Evolutionary conservation across 331 rosid genomes (phyloP), one percentile per base, ranked within the genome.

Genomic region (Cydonia oblonga): DNA sequence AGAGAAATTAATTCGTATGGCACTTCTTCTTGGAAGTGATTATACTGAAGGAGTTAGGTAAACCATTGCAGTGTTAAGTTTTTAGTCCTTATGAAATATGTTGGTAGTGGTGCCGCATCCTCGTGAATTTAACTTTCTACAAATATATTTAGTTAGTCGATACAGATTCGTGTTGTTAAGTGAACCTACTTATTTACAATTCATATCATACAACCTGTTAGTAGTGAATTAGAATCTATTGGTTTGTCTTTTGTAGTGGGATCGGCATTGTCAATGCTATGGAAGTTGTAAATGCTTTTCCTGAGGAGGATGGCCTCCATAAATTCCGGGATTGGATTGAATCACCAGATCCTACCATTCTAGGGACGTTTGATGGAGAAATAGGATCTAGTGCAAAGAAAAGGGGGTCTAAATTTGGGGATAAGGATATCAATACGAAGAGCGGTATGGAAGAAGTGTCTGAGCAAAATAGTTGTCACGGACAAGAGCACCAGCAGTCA

Each of bases 1-100:
- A 78, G 92, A 89, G 76, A 84, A 90, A 65, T 74, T 93, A 84
- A 76, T 89, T 77, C 89, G 85, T 85, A 89, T 90, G 95, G 96
- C 97, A 49, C 79, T 93, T 54, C 92, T 93, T 71, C 92, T 93
- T 68, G 98, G 98, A 80, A 93, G 98, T 86, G 98, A 93, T 79
- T 93, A 93, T 80, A 93, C 97, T 52, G 98, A 93, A 84, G 98
- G 98, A 74, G 79, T 93, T 71, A 93, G 98, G 98, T 93, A 78
- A 69, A 56, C 69, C 51, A 74, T 68, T 69, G 30, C 64, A 73
- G 13, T 15, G 4, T 23, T 32, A 59, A 59, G 64, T 56, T 58
- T 58, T 64, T 72, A 33, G 38, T 68, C 74, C 59, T 65, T 69
- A 63, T 69, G 66, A 69, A 33, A 46, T 80, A 46, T 82, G 24